Conservation (phyloP, 371 early-diverging fungal species). For the Blakeslea trispora region DNA sequence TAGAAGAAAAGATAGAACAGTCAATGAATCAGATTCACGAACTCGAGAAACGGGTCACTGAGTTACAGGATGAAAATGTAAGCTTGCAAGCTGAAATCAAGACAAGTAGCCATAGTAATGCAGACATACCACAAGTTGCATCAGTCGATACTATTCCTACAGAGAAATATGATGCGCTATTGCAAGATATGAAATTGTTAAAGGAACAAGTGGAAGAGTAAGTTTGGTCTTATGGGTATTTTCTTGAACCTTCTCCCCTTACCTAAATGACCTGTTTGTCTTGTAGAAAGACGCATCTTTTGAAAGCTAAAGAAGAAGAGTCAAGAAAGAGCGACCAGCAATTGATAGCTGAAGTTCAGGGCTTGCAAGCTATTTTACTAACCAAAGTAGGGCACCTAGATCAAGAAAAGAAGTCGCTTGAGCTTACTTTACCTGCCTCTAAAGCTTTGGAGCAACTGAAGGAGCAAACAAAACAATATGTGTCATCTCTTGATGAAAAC, state of each 20-base stretch:
- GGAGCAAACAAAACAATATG: slow-evolving; percentile 38
- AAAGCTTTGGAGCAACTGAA: slow-evolving; percentile 39
- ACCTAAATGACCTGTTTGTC: too few relatives aligned
- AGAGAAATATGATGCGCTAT: slow-evolving; percentile 30
- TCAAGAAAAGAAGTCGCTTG: slow-evolving; percentile 9
- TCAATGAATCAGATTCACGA: slow-evolving; percentile 55
- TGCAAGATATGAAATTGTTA: slow-evolving; percentile 29
- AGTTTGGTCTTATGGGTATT: slow-evolving; percentile 5
- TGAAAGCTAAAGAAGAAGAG: slow-evolving; percentile 34
- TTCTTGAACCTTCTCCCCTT: too few relatives aligned
- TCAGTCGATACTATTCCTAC: neutral
- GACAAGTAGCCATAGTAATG: neutral
- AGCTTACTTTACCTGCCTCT: slow-evolving; percentile 22
- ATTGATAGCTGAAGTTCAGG: slow-evolving; percentile 42
- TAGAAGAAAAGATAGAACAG: slow-evolving; percentile 51
- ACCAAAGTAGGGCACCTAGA: slow-evolving; percentile 44
- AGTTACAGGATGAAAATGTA: slow-evolving; percentile 48
- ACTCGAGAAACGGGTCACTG: slow-evolving; percentile 56
- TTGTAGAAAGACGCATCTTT: slow-evolving; percentile 36
- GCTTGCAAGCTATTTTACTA: slow-evolving; percentile 44
- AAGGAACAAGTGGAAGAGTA: slow-evolving; percentile 37
- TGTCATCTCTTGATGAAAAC: slow-evolving; percentile 33
- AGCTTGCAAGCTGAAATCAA: slow-evolving; percentile 19
- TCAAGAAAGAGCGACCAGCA: slow-evolving; percentile 33
- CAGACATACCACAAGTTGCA: neutral